Evolutionary conservation across 2,329 filamentous ascomycete species (phyloP).

Genomic region (Calonectria ilicicola): DNA sequence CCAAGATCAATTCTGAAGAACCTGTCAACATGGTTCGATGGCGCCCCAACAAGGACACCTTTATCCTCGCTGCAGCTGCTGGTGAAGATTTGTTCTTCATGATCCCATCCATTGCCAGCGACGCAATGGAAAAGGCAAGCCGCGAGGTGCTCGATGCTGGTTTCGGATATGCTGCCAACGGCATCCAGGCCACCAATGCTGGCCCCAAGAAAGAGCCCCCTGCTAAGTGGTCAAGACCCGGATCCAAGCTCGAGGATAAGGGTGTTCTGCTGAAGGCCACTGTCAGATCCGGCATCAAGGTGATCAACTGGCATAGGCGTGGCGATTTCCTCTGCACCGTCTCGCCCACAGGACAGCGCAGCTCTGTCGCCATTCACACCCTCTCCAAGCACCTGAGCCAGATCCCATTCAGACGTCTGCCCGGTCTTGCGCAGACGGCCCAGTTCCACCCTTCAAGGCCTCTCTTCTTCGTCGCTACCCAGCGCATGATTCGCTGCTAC

Average conservation of each 20-base stretch:
- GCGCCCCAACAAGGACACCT: conserved; percentile 85
- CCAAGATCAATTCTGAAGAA: conserved; percentile 80
- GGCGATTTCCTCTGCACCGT: conserved; percentile 96
- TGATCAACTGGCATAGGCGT: conserved; percentile 91
- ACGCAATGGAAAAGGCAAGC: conserved; percentile 79
- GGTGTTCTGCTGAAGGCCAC: conserved; percentile 86
- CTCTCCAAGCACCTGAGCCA: conserved; percentile 95
- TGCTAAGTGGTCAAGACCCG: conserved; percentile 87
- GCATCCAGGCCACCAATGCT: conserved; percentile 64
- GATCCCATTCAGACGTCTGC: conserved; percentile 84
- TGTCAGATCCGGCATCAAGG: conserved; percentile 84
- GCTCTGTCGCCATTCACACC: conserved; percentile 93
- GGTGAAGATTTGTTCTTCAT: conserved; percentile 90
- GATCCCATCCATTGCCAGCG: conserved; percentile 79
- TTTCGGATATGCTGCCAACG: conserved; percentile 90
- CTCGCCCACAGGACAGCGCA: conserved; percentile 81
- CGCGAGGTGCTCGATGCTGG: conserved; percentile 84
- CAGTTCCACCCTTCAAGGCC: conserved; percentile 95
- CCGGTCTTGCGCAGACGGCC: conserved; percentile 85
- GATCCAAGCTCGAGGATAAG: conserved; percentile 77
- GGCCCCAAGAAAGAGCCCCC: conserved; percentile 78
- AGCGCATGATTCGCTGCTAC: conserved; percentile 92
- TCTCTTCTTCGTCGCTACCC: conserved; percentile 95
- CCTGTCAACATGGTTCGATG: conserved; percentile 89
- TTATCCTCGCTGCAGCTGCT: conserved; percentile 84